Base-by-base conservation (phyloP, 371 early-diverging fungal species). In the Rhizomucor miehei region DNA sequence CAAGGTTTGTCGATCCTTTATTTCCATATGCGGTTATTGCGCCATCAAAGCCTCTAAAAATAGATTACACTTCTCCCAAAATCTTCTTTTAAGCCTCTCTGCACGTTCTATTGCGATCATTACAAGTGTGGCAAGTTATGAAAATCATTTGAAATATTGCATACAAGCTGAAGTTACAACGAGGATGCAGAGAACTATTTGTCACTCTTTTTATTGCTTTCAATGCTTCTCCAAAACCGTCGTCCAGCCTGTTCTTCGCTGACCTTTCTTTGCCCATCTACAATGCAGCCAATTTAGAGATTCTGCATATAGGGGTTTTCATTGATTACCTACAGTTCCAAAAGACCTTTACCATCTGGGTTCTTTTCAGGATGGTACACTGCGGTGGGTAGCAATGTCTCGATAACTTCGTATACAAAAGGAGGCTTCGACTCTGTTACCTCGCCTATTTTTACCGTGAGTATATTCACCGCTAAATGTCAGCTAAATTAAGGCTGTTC, bases 311-410 rank as follows among this genome's bases (percentile, higher is more conserved):
- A 41, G 19, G 41, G 10, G 14, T 9, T 38, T 38, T 38, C 38
- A 38, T 14, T 14, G 9, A 38, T 10, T 51, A 77, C 87, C 79
- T 79, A 92, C 82, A 92, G 63, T 58, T 92, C 87, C 29, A 92
- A 58, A 43, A 92, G 67, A 35, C 79, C 66, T 52, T 86, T 80
- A 0, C 87, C 88, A 4, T 80, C 62, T 3, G 88, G 80, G 41
- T 82, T 79, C n/a, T 67, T 76, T 39, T 77, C 81, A 44, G 80
- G 75, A 17, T 81, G 69, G 64, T 88, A 89, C 14, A 80, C 69
- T 1, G 92, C 89, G 17, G 74, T 80, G 5, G 95, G 95, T 51
- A 95, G 67, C 56, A 95, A 65, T 0, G 94, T 94, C 65, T 95
- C 94, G 44, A 95, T 93, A 14, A 91, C 80, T 6, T 84, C 80